Base-by-base conservation (phyloP, 2,329 filamentous ascomycete species). In the Scolecobasidium constrictum region DNA sequence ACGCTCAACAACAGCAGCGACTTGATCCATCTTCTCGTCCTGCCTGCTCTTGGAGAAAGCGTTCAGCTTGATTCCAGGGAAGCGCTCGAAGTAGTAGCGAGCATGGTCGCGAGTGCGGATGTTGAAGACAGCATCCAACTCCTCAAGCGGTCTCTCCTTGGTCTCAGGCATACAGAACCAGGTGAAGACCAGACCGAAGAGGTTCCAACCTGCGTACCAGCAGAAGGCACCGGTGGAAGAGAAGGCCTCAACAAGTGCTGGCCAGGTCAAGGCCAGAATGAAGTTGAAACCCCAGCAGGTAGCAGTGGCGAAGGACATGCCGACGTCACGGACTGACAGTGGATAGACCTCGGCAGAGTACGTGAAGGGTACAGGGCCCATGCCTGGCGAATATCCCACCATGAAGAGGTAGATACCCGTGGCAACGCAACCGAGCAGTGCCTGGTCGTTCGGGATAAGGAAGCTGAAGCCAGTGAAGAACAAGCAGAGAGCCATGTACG, bases 231-330 rank as follows among this genome's bases (percentile, higher is more conserved):
- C 72, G 16, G 69, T 66, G 0, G 63, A 57, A 0, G 61, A 67
- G 49, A 74, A 74, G 0, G 68, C 63, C 1, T 55, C 54, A 2
- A 63, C 56, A 3, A 76, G 52, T 0, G 65, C 64, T 1, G 72
- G 72, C 71, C 71, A 75, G 2, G 70, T 72, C 11, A 74, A 64
- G 1, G 65, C 64, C 1, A 73, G 58, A 13, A 71, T 55, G 47
- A 69, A 71, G 53, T 76, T 76, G 62, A 75, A 75, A 45, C 71
- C 69, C 73, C 72, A 76, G 16, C 67, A 72, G 38, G 69, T 74
- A 0, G 72, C 69, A 0, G 71, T 75, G 0, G 66, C 72, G 52
- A 61, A 57, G 3, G 52, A 54, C 60, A 63, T 63, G 16, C 60
- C 60, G 22, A 60, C 46, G 31, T 65, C 63, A 48, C 66, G 63